Conservation (phyloP, 176 grass and related monocot species). For the Oryza glumipatula region DNA sequence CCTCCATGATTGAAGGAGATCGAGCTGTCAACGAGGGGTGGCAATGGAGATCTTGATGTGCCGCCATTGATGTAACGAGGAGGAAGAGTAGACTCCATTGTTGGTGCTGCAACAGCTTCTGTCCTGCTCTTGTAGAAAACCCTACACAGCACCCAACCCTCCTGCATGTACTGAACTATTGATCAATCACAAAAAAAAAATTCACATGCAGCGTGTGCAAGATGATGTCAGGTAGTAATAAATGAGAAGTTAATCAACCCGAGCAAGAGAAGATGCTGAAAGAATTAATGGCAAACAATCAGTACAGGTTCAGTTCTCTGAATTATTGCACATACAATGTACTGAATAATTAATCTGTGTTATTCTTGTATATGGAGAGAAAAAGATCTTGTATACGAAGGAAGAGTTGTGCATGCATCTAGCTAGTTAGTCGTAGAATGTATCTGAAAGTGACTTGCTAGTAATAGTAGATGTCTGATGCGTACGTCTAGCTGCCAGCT, state of each 20-base stretch:
- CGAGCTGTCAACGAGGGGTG: constrained; percentile 71
- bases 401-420: background rate
- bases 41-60: constrained; percentile 49
- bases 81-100: background rate
- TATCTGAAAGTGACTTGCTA: too few species aligned
- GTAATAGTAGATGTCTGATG: too few species aligned
- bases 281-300: background rate
- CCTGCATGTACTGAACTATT: constrained; percentile 38
- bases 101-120: constrained; percentile 21
- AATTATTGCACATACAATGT: background rate
- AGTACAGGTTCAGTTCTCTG: background rate
- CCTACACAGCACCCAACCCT: constrained; percentile 88
- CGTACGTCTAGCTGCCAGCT: too few species aligned
- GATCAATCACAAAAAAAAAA: background rate
- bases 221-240: too few species aligned
- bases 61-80: background rate
- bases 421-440: too few species aligned
- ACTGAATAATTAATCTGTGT: too few species aligned
- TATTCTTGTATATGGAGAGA: background rate
- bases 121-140: constrained; percentile 85
- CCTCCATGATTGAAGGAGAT: constrained; percentile 69
- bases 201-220: too few species aligned
- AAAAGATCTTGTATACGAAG: background rate
- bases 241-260: background rate
- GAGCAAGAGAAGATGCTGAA: background rate